These are phyloP conservation scores for Friedmanniomyces simplex DNA, from an alignment of 495 filamentous ascomycete species.

Conservation along the genomic window DNA sequence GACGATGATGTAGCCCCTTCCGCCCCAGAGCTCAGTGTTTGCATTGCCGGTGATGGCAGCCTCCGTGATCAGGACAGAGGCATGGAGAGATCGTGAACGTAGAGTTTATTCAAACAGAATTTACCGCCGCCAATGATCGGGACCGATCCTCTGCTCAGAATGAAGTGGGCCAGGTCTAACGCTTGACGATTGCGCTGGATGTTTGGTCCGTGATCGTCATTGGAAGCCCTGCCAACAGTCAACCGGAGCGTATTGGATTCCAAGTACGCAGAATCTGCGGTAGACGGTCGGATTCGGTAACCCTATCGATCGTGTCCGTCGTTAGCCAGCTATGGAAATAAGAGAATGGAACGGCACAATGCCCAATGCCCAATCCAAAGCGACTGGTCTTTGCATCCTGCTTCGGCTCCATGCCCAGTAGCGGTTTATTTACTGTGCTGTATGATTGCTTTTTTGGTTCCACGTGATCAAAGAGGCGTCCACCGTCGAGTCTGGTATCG, in stretches of 20 bases:
- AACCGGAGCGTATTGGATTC: not conserved
- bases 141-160: conserved; percentile 49
- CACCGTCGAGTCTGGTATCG: not conserved
- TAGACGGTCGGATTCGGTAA: not conserved
- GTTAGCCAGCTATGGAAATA: conserved; percentile 25
- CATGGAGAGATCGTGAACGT: conserved; percentile 58
- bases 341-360: not conserved
- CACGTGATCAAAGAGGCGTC: not conserved
- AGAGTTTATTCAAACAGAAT: conserved; percentile 62
- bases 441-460: not conserved
- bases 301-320: too few relatives aligned
- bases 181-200: conserved; percentile 59
- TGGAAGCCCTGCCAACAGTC: not conserved
- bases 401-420: not conserved
- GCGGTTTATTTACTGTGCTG: not conserved
- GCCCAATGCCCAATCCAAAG: not conserved
- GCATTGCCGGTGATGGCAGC: conserved; percentile 47
- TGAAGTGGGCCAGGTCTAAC: conserved; percentile 42
- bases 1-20: conserved; percentile 61
- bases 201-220: conserved; percentile 46
- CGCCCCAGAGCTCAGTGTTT: conserved; percentile 56
- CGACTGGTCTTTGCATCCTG: not conserved
- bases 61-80: conserved; percentile 55
- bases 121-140: conserved; percentile 53
- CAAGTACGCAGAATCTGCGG: not conserved